These are phyloP conservation scores for Teratosphaeria zuluensis DNA, from an alignment of 2,329 filamentous ascomycete genomes.

Conservation along the genomic window DNA sequence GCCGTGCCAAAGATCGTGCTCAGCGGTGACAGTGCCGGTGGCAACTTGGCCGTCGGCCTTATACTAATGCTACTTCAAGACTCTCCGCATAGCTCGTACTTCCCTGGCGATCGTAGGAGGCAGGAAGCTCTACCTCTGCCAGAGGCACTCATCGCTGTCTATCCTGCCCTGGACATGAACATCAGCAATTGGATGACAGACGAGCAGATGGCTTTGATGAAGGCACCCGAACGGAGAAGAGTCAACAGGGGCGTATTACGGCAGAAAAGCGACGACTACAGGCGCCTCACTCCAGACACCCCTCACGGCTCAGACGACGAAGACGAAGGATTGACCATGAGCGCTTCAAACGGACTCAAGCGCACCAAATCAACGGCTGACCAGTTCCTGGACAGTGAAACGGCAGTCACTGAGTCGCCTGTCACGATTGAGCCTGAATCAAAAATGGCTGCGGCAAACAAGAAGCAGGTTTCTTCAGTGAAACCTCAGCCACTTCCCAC, in stretches of 20 bases:
- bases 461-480: slow-evolving; percentile 19
- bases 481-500: slow-evolving; percentile 53
- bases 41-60: slow-evolving; percentile 69
- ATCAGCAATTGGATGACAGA: slow-evolving; percentile 99
- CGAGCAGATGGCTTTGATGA: slow-evolving; percentile 90
- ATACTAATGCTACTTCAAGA: slow-evolving; percentile 82
- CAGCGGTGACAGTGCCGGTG: slow-evolving; percentile 72
- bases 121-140: slow-evolving; percentile 49
- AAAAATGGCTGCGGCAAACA: slow-evolving; percentile 18
- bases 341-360: background rate
- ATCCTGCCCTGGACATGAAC: slow-evolving; percentile 90
- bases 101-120: slow-evolving; percentile 30
- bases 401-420: slow-evolving; percentile 1
- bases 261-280: slow-evolving; percentile 83
- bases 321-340: slow-evolving; percentile 30
- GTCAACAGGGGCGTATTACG: slow-evolving; percentile 70
- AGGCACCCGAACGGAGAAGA: slow-evolving; percentile 66
- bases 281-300: slow-evolving; percentile 67
- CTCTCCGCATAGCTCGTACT: slow-evolving; percentile 30
- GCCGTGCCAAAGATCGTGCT: slow-evolving; percentile 59
- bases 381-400: background rate
- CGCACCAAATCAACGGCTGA: background rate
- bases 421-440: background rate
- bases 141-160: slow-evolving; percentile 73
- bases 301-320: slow-evolving; percentile 74